phyloP scores from a whole-genome alignment of 177 flowering plant genomes.

The Tripterygium wilfordii region DNA sequence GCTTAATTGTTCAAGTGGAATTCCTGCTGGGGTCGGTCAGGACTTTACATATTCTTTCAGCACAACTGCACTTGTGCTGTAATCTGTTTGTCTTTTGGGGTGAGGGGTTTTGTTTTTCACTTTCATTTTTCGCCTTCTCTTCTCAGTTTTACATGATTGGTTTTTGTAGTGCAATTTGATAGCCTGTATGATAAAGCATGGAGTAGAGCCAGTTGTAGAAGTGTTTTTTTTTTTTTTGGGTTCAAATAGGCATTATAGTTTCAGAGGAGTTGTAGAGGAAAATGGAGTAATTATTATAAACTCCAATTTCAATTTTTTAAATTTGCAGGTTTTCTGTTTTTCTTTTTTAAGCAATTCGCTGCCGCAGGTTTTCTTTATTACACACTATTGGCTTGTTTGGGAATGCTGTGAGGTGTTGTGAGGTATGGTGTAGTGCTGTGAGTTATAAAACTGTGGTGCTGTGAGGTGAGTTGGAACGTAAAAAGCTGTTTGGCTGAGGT shows the following conservation, averaged over 20 bases:
- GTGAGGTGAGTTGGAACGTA: too few species aligned
- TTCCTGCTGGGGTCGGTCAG: constrained; percentile 9
- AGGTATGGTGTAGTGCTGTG: too few species aligned
- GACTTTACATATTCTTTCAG: constrained; percentile 3
- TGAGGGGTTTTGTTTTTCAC: constrained; percentile 11
- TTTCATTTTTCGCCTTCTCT: constrained; percentile 4
- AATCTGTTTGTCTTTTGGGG: constrained; percentile 14
- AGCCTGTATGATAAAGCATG: constrained; percentile 16
- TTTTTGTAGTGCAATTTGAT: constrained; percentile 14
- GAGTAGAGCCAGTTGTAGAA: constrained; percentile 17
- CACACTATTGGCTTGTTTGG: too few species aligned
- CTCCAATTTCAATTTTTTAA: too few species aligned
- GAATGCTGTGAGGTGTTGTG: too few species aligned
- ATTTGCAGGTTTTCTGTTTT: too few species aligned
- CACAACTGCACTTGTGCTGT: constrained; percentile 19
- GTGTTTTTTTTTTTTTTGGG: constrained; percentile 12
- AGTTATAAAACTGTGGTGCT: too few species aligned
- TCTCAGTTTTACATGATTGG: constrained; percentile 16
- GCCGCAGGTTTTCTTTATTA: too few species aligned
- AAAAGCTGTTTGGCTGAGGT: too few species aligned
- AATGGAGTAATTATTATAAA: too few species aligned
- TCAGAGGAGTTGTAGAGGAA: too few species aligned
- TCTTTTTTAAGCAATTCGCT: too few species aligned
- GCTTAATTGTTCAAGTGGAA: constrained; percentile 26
- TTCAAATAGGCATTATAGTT: constrained; percentile 7